Evolutionary conservation across 1,284 basidiomycete species (phyloP).

Genomic region (Cutaneotrichosporon cyanovorans): DNA sequence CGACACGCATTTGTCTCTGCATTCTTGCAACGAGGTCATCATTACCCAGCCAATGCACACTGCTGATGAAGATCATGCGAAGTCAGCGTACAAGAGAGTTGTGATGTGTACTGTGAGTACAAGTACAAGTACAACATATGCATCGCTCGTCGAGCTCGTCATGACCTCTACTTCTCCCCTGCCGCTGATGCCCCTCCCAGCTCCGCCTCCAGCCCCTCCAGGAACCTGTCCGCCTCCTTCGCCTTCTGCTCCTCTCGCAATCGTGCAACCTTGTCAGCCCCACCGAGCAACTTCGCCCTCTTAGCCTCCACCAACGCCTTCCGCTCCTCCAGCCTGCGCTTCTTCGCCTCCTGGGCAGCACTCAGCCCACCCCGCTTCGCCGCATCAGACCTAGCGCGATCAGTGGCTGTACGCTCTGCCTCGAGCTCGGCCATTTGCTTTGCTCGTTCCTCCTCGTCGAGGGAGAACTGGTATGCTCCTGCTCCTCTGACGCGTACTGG

Average conservation of each 20-base stretch:
- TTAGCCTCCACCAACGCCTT: conserved; percentile 70
- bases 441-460: conserved; percentile 64
- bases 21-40: no score
- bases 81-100: no score
- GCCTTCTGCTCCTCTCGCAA: conserved; percentile 21
- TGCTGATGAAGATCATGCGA: no score
- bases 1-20: no score
- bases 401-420: conserved; percentile 62
- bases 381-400: conserved; percentile 52
- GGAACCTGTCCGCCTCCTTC: conserved; percentile 32
- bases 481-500: conserved; percentile 64
- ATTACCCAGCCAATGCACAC: no score
- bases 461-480: conserved; percentile 80
- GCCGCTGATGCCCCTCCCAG: conserved; percentile 5
- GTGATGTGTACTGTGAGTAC: background rate
- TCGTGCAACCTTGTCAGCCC: conserved; percentile 27
- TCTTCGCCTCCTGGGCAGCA: conserved; percentile 60
- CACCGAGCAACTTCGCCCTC: conserved; percentile 56
- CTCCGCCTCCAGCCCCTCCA: conserved; percentile 30
- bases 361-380: conserved; percentile 19
- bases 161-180: background rate
- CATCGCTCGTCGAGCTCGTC: no score
- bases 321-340: conserved; percentile 73
- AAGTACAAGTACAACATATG: background rate
- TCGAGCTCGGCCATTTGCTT: conserved; percentile 72